Evolutionary conservation across 768 basidiomycete genomes (phyloP).

Genomic region (Suillus weaverae): DNA sequence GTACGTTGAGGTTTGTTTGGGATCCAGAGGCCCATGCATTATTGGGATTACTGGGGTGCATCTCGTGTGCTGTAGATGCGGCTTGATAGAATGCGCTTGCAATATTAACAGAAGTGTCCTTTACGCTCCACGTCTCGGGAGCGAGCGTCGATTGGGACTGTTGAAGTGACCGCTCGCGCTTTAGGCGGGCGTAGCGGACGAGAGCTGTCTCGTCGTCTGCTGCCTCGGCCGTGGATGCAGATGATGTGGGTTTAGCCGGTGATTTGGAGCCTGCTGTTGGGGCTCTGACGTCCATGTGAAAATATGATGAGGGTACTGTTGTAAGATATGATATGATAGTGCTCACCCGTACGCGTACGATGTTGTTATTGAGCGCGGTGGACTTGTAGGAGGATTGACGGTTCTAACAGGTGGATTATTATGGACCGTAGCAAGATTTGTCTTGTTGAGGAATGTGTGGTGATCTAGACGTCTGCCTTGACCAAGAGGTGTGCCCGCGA

Average conservation of each 20-base stretch:
- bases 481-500: slow-evolving; percentile 79
- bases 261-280: slow-evolving; percentile 57
- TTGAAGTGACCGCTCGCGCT: slow-evolving; percentile 40
- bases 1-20: slow-evolving; percentile 46
- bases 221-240: slow-evolving; percentile 39
- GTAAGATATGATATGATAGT: slow-evolving; percentile 13
- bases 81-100: slow-evolving; percentile 81
- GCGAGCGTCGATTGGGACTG: slow-evolving; percentile 32
- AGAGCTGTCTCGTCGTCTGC: slow-evolving; percentile 47
- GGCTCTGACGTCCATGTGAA: slow-evolving; percentile 42
- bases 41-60: slow-evolving; percentile 54
- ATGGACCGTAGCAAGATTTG: slow-evolving; percentile 33
- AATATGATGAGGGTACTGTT: slow-evolving; percentile 18
- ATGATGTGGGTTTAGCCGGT: slow-evolving; percentile 51
- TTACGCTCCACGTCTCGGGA: slow-evolving; percentile 71
- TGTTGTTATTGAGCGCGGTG: slow-evolving; percentile 46
- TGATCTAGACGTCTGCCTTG: slow-evolving; percentile 88
- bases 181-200: slow-evolving; percentile 48
- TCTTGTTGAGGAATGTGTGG: slow-evolving; percentile 71
- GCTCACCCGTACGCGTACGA: slow-evolving; percentile 75
- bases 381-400: slow-evolving; percentile 32
- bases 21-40: slow-evolving; percentile 66
- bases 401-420: slow-evolving; percentile 26
- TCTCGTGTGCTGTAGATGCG: slow-evolving; percentile 43
- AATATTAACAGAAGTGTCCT: slow-evolving; percentile 86